phyloP scores from a whole-genome alignment of 2,329 filamentous ascomycete genomes.

The Thielaviopsis cerberus region DNA sequence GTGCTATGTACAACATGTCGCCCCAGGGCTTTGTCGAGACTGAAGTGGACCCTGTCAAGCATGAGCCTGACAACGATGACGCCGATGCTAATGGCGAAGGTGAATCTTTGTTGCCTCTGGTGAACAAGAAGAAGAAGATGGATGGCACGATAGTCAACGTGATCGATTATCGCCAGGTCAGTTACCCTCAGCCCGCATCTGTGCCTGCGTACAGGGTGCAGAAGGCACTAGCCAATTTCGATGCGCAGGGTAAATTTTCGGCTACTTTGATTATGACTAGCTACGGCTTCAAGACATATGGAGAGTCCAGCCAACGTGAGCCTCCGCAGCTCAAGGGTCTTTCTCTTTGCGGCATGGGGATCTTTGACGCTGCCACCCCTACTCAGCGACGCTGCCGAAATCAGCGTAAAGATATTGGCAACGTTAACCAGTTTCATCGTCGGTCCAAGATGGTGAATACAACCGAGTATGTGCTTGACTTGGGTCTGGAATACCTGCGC shows the following conservation, averaged over 20 bases:
- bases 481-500: constrained; percentile 30
- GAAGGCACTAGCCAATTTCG: neutral
- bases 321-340: constrained; percentile 41
- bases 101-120: neutral
- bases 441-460: constrained; percentile 46
- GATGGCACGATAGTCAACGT: neutral
- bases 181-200: neutral
- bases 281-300: constrained; percentile 7
- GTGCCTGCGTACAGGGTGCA: neutral
- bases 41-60: neutral
- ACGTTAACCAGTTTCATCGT: constrained; percentile 46
- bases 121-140: neutral
- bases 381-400: constrained; percentile 58
- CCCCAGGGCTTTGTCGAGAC: neutral
- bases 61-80: neutral
- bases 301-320: constrained; percentile 4
- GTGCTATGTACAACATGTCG: neutral
- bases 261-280: constrained; percentile 8
- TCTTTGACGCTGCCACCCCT: constrained; percentile 63
- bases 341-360: constrained; percentile 59
- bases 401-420: constrained; percentile 56
- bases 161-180: constrained; percentile 6
- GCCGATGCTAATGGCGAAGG: neutral
- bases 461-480: constrained; percentile 44
- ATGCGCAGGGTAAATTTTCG: constrained; percentile 5